phyloP scores from a whole-genome alignment of 176 grass and related monocot species.

The Oryza meridionalis region DNA sequence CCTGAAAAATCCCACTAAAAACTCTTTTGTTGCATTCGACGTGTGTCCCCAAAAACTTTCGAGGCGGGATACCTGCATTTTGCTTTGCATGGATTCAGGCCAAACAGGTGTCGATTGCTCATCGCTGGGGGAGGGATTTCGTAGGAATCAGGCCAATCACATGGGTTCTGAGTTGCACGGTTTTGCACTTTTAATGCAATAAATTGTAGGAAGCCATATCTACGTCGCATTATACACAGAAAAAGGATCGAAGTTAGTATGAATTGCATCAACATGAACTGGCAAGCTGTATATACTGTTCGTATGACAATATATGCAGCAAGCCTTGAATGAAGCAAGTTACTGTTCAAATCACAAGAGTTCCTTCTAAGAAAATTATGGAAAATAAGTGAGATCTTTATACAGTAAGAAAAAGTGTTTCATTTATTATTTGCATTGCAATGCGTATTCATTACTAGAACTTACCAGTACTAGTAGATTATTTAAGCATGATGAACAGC shows the following conservation, averaged over 20 bases:
- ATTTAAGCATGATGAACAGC: not conserved
- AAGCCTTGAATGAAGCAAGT: conserved; percentile 1
- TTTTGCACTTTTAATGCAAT: conserved; percentile 43
- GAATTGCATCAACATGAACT: conserved; percentile 4
- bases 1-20: conserved; percentile 32
- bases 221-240: conserved; percentile 31
- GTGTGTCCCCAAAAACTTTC: conserved; percentile 34
- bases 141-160: conserved; percentile 28
- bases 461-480: not conserved
- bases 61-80: conserved; percentile 1
- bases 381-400: not conserved
- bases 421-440: not conserved
- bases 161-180: conserved; percentile 43
- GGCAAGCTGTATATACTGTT: conserved; percentile 10
- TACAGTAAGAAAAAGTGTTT: not conserved
- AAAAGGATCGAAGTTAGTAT: not conserved
- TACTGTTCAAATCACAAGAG: not conserved
- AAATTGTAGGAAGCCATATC: conserved; percentile 25
- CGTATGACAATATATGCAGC: not conserved
- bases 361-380: not conserved
- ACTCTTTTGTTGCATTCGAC: conserved; percentile 14
- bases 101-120: conserved; percentile 52
- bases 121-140: not conserved
- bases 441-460: not conserved
- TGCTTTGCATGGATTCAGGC: conserved; percentile 38